Percentiles rank a stretch among this genome's conserved stretches.
These are phyloP conservation scores for Lactifluus rugatus DNA, from an alignment of 768 basidiomycete genomes.

Conservation along the genomic window DNA sequence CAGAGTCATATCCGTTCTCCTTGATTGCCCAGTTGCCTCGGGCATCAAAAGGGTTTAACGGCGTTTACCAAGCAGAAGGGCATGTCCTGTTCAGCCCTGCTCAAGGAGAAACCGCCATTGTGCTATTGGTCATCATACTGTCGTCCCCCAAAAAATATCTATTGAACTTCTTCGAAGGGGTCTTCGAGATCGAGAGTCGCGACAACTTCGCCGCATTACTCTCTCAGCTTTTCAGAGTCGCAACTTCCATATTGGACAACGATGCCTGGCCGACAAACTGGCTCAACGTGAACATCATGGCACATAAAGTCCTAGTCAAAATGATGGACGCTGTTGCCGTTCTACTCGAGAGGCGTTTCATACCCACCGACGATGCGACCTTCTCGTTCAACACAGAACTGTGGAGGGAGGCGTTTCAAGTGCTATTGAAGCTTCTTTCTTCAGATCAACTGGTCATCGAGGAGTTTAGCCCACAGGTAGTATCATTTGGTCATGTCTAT, in stretches of 20 bases:
- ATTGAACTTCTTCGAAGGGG: conserved; percentile 65
- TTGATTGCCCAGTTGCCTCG: conserved; percentile 60
- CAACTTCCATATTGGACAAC: conserved; percentile 70
- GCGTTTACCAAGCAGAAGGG: conserved; percentile 34
- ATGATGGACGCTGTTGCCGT: conserved; percentile 75
- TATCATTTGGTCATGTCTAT: conserved; percentile 5
- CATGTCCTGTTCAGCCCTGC: conserved; percentile 58
- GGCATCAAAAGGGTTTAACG: conserved; percentile 35
- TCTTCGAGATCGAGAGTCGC: conserved; percentile 80
- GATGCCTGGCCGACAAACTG: conserved; percentile 85
- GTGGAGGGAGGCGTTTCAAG: conserved; percentile 75
- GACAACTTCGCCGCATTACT: conserved; percentile 67
- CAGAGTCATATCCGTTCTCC: conserved; percentile 89
- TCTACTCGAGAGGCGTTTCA: conserved; percentile 70
- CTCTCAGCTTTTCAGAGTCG: conserved; percentile 71
- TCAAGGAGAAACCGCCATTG: conserved; percentile 77
- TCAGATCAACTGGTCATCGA: conserved; percentile 91
- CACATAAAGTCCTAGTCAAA: conserved; percentile 81
- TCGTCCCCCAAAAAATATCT: conserved; percentile 75
- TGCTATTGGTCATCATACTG: conserved; percentile 70
- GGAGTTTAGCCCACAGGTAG: conserved; percentile 86
- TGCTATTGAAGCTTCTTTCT: conserved; percentile 76
- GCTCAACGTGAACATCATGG: conserved; percentile 85
- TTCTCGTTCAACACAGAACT: conserved; percentile 62
- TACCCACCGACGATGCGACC: conserved; percentile 56